A percentile compares a stretch with the other conserved stretches of the same genome.
Evolutionary conservation across 2,329 filamentous ascomycete genomes (phyloP).

Genomic region (Fonsecaea erecta): DNA sequence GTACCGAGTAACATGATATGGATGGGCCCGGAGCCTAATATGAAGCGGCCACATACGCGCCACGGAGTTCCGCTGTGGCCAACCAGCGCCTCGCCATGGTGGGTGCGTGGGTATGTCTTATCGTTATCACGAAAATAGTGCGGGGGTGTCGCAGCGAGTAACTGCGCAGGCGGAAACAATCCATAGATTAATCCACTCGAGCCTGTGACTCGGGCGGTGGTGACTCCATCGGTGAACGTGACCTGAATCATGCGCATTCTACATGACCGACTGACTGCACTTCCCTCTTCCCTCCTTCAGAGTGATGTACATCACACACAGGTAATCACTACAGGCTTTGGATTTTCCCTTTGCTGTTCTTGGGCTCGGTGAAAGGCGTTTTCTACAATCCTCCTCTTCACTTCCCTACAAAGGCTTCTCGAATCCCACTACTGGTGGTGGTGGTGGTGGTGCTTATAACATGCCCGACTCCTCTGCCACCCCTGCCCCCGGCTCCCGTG

Average conservation of each 20-base stretch:
- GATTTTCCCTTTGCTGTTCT: constrained; percentile 13
- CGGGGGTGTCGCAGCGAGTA: constrained; percentile 14
- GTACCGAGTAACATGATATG: too few relatives aligned
- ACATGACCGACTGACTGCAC: not conserved
- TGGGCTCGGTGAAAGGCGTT: constrained; percentile 16
- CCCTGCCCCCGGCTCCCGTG: constrained; percentile 32
- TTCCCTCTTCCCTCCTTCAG: not conserved
- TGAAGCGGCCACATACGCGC: constrained; percentile 11
- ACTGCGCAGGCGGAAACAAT: not conserved
- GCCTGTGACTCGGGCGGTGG: not conserved
- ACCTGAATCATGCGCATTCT: constrained; percentile 1
- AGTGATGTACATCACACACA: constrained; percentile 3
- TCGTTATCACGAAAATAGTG: constrained; percentile 30
- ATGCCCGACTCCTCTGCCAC: constrained; percentile 27
- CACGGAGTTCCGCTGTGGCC: not conserved
- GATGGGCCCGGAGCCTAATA: constrained; percentile 10
- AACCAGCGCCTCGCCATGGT: not conserved
- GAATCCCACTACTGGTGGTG: not conserved
- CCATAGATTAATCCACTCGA: too few relatives aligned
- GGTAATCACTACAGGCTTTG: not conserved
- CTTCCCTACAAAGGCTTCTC: constrained; percentile 2
- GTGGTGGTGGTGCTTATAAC: not conserved
- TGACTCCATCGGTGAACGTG: constrained; percentile 1
- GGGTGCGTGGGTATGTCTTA: constrained; percentile 18
- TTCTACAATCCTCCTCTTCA: constrained; percentile 10